These are phyloP conservation scores for Backusella circina DNA, from an alignment of 192 early-diverging fungal genomes.

Conservation along the genomic window DNA sequence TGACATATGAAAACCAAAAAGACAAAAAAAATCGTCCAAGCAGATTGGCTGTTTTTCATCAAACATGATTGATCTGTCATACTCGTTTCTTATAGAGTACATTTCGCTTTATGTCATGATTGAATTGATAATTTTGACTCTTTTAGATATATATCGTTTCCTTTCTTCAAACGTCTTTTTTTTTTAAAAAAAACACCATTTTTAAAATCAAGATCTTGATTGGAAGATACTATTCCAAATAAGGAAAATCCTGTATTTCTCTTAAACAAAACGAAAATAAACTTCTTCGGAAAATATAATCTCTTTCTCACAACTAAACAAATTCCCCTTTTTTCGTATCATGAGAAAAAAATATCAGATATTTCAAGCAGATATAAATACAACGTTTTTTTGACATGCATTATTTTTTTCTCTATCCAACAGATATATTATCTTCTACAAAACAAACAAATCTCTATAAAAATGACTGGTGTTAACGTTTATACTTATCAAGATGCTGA, in stretches of 20 bases:
- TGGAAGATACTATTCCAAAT: neutral
- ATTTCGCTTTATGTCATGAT: neutral
- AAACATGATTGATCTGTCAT: neutral
- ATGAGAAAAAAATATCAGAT: constrained; percentile 1
- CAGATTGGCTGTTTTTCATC: neutral
- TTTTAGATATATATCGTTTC: neutral
- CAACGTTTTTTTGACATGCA: neutral
- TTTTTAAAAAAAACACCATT: neutral
- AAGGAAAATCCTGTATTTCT: neutral
- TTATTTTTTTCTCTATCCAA: neutral
- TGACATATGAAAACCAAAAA: neutral
- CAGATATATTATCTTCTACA: neutral
- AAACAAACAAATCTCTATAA: neutral
- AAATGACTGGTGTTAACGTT: constrained; percentile 3
- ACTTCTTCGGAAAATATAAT: neutral
- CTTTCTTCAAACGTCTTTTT: neutral
- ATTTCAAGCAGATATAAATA: neutral
- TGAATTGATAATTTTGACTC: neutral
- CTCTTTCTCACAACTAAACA: neutral
- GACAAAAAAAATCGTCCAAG: neutral
- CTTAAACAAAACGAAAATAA: neutral
- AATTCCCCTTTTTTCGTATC: neutral
- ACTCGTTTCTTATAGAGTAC: neutral
- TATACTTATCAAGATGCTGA: constrained; percentile 13
- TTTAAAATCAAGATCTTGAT: neutral